A percentile compares a stretch with the other conserved stretches of the same genome.
Evolutionary conservation across 495 filamentous ascomycete species (phyloP).

Genomic region (Penicillium longicatenatum): DNA sequence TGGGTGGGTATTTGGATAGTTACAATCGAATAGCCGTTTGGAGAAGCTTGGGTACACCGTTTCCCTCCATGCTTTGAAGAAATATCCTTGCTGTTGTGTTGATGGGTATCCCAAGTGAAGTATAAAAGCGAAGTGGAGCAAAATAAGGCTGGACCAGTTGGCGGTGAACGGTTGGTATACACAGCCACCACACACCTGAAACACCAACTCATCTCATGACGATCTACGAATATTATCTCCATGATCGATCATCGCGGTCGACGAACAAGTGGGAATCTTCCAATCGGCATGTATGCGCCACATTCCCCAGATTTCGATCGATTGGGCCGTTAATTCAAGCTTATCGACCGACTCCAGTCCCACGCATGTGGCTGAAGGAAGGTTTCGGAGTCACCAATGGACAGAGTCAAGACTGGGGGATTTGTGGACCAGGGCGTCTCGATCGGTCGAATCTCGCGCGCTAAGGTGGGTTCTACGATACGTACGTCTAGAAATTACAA

Average conservation of each 20-base stretch:
- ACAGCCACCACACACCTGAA: not conserved
- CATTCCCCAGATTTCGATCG: conserved; percentile 1
- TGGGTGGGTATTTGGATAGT: not conserved
- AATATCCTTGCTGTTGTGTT: not conserved
- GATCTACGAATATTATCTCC: not conserved
- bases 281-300: not conserved
- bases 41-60: too few species aligned
- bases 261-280: not conserved
- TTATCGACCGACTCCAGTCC: conserved; percentile 16
- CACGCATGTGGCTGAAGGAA: conserved; percentile 28
- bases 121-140: not conserved
- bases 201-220: not conserved
- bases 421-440: conserved; percentile 9
- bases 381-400: conserved; percentile 23
- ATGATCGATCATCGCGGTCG: not conserved
- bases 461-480: not conserved
- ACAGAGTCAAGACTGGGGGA: conserved; percentile 5
- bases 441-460: not conserved
- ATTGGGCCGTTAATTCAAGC: conserved; percentile 19
- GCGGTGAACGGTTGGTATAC: not conserved
- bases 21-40: too few species aligned
- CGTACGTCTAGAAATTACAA: not conserved
- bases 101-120: not conserved
- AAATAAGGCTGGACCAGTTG: not conserved
- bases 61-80: not conserved